Conservation (phyloP, 805 yeast species). For the Kluyveromyces siamensis region DNA sequence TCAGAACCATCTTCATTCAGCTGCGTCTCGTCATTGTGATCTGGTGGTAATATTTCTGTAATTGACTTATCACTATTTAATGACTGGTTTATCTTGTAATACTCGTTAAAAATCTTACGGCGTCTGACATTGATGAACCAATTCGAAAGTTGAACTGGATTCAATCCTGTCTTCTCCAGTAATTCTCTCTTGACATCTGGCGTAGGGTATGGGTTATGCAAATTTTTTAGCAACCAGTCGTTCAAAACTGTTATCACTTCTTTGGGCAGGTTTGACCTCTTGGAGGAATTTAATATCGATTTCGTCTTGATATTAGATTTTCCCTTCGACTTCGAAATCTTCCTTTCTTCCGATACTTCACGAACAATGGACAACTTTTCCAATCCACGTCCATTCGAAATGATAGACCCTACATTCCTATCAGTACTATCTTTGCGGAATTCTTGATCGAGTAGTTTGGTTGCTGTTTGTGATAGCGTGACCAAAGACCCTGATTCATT, state of each 20-base stretch:
- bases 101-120: slow-evolving; percentile 44
- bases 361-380: not conserved
- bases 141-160: slow-evolving; percentile 71
- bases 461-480: slow-evolving; percentile 2
- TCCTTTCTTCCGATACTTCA: not conserved
- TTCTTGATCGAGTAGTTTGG: not conserved
- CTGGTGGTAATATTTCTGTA: not conserved
- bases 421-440: not conserved
- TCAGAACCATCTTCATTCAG: slow-evolving; percentile 10
- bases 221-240: slow-evolving; percentile 64
- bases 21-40: not conserved
- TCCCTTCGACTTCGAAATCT: not conserved
- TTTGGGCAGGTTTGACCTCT: slow-evolving; percentile 70
- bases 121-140: slow-evolving; percentile 88
- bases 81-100: slow-evolving; percentile 14
- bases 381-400: not conserved
- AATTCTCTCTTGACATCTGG: slow-evolving; percentile 66
- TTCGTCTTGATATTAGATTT: not conserved
- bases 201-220: slow-evolving; percentile 78
- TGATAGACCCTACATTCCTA: not conserved
- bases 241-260: slow-evolving; percentile 66
- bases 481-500: not conserved
- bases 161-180: slow-evolving; percentile 64
- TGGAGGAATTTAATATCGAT: slow-evolving; percentile 9
- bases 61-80: not conserved